These are phyloP conservation scores for Paecilomyces dactylethromorphus DNA, from an alignment of 2,329 filamentous ascomycete species.

Conservation along the genomic window DNA sequence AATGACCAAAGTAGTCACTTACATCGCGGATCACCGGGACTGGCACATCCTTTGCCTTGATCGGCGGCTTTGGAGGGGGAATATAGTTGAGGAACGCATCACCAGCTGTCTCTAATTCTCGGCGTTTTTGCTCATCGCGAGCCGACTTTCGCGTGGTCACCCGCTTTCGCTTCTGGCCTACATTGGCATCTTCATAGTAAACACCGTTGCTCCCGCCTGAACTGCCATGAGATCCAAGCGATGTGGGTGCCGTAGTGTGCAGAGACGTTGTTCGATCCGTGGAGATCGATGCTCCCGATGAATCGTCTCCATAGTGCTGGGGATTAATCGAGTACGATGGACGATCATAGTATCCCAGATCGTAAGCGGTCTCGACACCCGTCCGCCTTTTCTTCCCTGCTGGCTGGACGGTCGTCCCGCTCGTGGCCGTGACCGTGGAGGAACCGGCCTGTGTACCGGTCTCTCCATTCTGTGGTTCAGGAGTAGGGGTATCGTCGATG, in stretches of 20 bases:
- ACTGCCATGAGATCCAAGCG: conserved; percentile 61
- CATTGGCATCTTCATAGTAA: conserved; percentile 61
- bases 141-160: conserved; percentile 67
- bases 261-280: conserved; percentile 79
- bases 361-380: conserved; percentile 54
- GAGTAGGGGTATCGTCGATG: conserved; percentile 62
- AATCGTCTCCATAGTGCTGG: conserved; percentile 60
- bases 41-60: conserved; percentile 77
- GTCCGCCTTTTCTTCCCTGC: conserved; percentile 68
- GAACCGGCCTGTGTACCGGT: conserved; percentile 14
- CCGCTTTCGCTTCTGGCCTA: conserved; percentile 87
- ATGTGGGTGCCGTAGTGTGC: conserved; percentile 85
- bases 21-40: conserved; percentile 57
- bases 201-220: conserved; percentile 45
- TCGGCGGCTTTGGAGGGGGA: conserved; percentile 78
- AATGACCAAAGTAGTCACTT: conserved; percentile 22
- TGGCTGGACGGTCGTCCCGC: conserved; percentile 31
- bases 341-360: conserved; percentile 65
- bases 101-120: conserved; percentile 63
- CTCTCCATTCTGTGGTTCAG: conserved; percentile 23
- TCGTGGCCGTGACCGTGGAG: conserved; percentile 20
- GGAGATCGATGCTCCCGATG: conserved; percentile 66
- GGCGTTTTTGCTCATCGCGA: conserved; percentile 73
- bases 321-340: conserved; percentile 68
- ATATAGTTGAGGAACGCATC: conserved; percentile 74